Evolutionary conservation across 2,329 filamentous ascomycete species (phyloP).

Genomic region (Myriosclerotinia scirpicola): DNA sequence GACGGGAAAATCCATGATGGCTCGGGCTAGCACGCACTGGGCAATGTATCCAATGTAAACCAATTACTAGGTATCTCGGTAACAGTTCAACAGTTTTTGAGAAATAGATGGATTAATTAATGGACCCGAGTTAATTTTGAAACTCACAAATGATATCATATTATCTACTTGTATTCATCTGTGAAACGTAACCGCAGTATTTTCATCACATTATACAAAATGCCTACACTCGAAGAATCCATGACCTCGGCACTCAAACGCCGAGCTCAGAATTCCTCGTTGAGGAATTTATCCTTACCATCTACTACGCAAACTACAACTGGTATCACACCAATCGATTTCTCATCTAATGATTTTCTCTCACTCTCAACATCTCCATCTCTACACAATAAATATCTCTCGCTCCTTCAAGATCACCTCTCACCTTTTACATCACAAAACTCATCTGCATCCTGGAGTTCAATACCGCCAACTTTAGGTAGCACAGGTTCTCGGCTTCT

Average conservation of each 20-base stretch:
- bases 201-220: not conserved
- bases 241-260: slow-evolving; percentile 16
- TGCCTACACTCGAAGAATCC: slow-evolving; percentile 21
- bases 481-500: slow-evolving; percentile 59
- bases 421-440: not conserved
- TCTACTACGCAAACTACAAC: slow-evolving; percentile 41
- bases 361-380: slow-evolving; percentile 31
- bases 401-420: slow-evolving; percentile 24
- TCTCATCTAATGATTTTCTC: slow-evolving; percentile 39
- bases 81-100: not conserved
- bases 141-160: slow-evolving; percentile 9
- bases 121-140: not conserved
- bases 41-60: not conserved
- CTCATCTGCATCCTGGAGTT: not conserved
- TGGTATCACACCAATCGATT: slow-evolving; percentile 44
- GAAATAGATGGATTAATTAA: not conserved
- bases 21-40: not conserved
- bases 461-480: slow-evolving; percentile 25
- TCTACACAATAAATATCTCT: slow-evolving; percentile 28
- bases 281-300: slow-evolving; percentile 14
- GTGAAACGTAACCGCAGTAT: not conserved
- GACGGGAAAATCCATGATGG: slow-evolving; percentile 1
- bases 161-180: not conserved
- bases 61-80: not conserved
- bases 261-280: slow-evolving; percentile 19